Evolutionary conservation across 148 eudicot genomes (phyloP).

Genomic region (Rhododendron griersonianum): DNA sequence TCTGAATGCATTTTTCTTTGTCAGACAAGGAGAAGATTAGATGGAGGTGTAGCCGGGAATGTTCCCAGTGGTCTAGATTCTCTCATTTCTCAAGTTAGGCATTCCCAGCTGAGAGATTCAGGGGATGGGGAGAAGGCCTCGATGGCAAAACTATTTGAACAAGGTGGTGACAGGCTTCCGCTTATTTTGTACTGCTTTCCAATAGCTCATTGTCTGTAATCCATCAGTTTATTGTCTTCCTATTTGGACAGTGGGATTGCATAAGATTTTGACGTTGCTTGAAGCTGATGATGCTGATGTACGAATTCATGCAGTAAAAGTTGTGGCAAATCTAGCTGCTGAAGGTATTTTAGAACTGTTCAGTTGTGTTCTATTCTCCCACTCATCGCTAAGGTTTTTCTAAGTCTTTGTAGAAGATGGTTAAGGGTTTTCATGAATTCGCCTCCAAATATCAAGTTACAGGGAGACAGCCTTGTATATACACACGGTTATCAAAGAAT

Average conservation of each 20-base stretch:
- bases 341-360: constrained; percentile 50
- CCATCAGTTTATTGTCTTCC: not conserved
- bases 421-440: not conserved
- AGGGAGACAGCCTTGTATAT: not conserved
- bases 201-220: not conserved
- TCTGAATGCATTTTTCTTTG: constrained; percentile 10
- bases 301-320: constrained; percentile 82
- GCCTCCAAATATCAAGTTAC: not conserved
- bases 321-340: constrained; percentile 85
- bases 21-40: constrained; percentile 75
- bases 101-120: constrained; percentile 48
- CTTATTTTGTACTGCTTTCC: not conserved
- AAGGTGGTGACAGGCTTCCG: constrained; percentile 43
- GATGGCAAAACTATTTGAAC: constrained; percentile 88
- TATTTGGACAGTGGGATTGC: constrained; percentile 66
- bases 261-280: constrained; percentile 77
- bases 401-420: not conserved
- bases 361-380: not conserved
- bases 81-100: constrained; percentile 46
- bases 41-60: constrained; percentile 32
- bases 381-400: not conserved
- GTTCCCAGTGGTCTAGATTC: constrained; percentile 41
- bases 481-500: not conserved
- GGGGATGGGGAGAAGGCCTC: constrained; percentile 65
- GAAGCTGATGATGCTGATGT: constrained; percentile 86